Evolutionary conservation across 2,329 filamentous ascomycete genomes (phyloP), one percentile per base, ranked within the genome.

Genomic region (Albophoma yamanashiensis): DNA sequence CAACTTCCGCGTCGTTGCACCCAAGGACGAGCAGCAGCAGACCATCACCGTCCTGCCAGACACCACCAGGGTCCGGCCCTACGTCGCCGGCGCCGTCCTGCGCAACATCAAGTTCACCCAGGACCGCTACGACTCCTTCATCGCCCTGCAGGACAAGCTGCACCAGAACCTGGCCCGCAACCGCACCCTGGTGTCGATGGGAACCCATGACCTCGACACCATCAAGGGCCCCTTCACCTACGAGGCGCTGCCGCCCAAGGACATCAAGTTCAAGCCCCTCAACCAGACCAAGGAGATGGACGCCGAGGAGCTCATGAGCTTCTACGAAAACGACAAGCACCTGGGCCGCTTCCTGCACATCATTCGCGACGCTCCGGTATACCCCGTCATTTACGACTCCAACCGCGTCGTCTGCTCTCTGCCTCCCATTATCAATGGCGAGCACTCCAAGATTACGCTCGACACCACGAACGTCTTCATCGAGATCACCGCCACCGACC

Each of bases 171-270:
- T 99, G 65, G 95, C 94, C 56, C 86, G 94, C 63, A 90, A 97
- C 75, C 82, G 94, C 68, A 97, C 93, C 0, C 78, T 99, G 55
- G 93, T 97, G n/a, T 89, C 93, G 27, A 97, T 99, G 71, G 94
- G 94, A 67, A 99, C 94, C 4, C 94, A 99, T 75, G 93, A 99
- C 73, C 80, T 97, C 64, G 92, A 97, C 72, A 97, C 91, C 22
- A 80, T 99, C 67, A 80, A 96, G 75, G 94, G 92, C 0, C 94
- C 94, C 55, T 99, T 99, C 83, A 92, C 91, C 60, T 99, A 99
- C 71, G 93, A 97, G 76, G 94, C 94, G 22, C 82, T 93, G 39
- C 81, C 89, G 56, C 94, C 94, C n/a, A 88, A 92, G 74, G 86
- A 97, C 67, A 96, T 99, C 76, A 88, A 88, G 69, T 99, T 99